These are phyloP conservation scores for Epichloe aotearoae DNA, from an alignment of 2,329 filamentous ascomycete species.

Conservation along the genomic window DNA sequence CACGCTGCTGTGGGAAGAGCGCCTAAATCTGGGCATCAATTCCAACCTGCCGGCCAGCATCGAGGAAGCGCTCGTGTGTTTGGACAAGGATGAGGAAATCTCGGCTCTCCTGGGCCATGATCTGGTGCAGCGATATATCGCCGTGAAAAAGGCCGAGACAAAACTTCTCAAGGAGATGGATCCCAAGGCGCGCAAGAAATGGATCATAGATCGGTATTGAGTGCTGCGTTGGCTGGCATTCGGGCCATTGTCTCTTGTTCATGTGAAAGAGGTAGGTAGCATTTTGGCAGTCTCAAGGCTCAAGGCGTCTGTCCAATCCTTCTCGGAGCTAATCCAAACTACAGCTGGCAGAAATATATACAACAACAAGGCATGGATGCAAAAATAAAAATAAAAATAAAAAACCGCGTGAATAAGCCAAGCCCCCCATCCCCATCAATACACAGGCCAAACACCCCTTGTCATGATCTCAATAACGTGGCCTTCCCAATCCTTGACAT, in stretches of 20 bases:
- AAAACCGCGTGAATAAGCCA: too few relatives aligned
- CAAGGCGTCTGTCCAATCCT: too few relatives aligned
- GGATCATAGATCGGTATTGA: slow-evolving; percentile 52
- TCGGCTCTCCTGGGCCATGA: slow-evolving; percentile 30
- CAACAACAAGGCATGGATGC: background rate
- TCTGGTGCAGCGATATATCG: slow-evolving; percentile 42
- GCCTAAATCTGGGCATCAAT: slow-evolving; percentile 38
- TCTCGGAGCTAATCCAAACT: too few relatives aligned
- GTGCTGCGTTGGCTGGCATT: background rate
- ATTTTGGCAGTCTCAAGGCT: too few relatives aligned
- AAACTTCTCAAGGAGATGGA: slow-evolving; percentile 29
- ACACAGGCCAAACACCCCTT: slow-evolving; percentile 1
- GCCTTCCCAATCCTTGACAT: slow-evolving; percentile 4
- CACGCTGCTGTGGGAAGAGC: slow-evolving; percentile 30
- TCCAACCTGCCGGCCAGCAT: slow-evolving; percentile 41
- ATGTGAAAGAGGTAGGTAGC: too few relatives aligned
- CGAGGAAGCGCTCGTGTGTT: slow-evolving; percentile 36
- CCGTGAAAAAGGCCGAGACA: slow-evolving; percentile 46
- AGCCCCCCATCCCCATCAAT: background rate
- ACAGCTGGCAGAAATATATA: background rate
- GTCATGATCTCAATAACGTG: slow-evolving; percentile 4
- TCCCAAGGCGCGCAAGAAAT: slow-evolving; percentile 33
- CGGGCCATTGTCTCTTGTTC: too few relatives aligned
- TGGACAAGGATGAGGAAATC: slow-evolving; percentile 36
- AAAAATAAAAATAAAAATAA: too few relatives aligned